Conservation (phyloP, 192 early-diverging fungal genomes). For the Paraglomus brasilianum region DNA sequence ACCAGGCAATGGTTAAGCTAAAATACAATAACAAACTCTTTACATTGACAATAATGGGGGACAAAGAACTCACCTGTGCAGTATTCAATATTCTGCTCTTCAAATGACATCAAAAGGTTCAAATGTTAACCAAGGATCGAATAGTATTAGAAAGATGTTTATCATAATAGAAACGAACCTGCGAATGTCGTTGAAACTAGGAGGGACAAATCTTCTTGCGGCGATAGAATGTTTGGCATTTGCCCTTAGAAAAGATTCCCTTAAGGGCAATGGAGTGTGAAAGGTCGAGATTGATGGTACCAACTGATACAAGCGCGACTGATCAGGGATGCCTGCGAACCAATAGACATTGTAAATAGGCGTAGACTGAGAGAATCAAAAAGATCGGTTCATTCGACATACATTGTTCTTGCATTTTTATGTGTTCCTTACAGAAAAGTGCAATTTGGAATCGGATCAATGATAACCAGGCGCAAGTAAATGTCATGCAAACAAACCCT, state of each 20-base stretch:
- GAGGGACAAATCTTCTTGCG: constrained; percentile 79
- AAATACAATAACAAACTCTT: background rate
- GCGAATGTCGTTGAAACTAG: constrained; percentile 90
- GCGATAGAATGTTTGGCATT: constrained; percentile 70
- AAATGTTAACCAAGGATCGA: background rate
- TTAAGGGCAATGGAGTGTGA: constrained; percentile 80
- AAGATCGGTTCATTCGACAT: background rate
- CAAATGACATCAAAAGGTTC: background rate
- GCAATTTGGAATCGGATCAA: background rate
- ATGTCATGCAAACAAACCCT: background rate
- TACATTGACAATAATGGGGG: background rate
- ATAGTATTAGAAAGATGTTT: background rate
- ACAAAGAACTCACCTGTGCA: constrained; percentile 60
- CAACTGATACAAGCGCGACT: constrained; percentile 74
- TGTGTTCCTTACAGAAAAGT: constrained; percentile 43
- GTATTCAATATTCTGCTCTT: constrained; percentile 72
- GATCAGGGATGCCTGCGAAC: constrained; percentile 49
- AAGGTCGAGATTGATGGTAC: constrained; percentile 82
- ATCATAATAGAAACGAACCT: constrained; percentile 36
- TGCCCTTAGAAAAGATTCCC: constrained; percentile 65
- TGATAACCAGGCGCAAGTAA: background rate
- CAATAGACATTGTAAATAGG: background rate
- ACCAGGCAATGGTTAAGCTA: too few species aligned
- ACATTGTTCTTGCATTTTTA: constrained; percentile 37
- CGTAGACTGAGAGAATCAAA: background rate